A percentile compares a stretch with the other conserved stretches of the same genome.
Evolutionary conservation across 345 rosid species (phyloP).

Genomic region (Schrenkiella parvula): DNA sequence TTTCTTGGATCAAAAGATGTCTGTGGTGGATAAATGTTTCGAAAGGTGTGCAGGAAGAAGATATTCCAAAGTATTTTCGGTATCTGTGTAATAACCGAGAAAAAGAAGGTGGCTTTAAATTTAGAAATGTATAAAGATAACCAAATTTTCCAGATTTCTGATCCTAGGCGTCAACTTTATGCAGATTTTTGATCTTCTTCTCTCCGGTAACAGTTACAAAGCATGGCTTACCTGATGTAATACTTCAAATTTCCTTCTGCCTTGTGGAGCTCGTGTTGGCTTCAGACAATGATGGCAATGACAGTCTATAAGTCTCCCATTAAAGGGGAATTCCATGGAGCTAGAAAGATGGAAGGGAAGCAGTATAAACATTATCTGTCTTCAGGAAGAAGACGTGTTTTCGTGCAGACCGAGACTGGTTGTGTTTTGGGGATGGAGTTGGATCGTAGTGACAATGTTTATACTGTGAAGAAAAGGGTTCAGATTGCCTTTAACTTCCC

Average conservation of each 20-base stretch:
- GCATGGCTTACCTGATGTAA: slow-evolving; percentile 24
- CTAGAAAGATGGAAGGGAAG: slow-evolving; percentile 46
- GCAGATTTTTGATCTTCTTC: not conserved
- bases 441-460: slow-evolving; percentile 52
- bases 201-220: not conserved
- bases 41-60: not conserved
- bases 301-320: slow-evolving; percentile 44
- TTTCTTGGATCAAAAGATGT: slow-evolving; percentile 5
- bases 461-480: slow-evolving; percentile 53
- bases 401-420: slow-evolving; percentile 63
- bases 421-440: slow-evolving; percentile 62
- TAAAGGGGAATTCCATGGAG: slow-evolving; percentile 41
- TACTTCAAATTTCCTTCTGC: slow-evolving; percentile 2
- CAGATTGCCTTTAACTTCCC: slow-evolving; percentile 51
- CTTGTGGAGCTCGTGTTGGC: slow-evolving; percentile 18
- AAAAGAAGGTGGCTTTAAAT: not conserved
- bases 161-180: not conserved
- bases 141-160: not conserved
- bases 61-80: not conserved
- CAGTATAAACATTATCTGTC: slow-evolving; percentile 23
- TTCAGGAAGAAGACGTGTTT: slow-evolving; percentile 52
- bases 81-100: not conserved
- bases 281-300: slow-evolving; percentile 53
- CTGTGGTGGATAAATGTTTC: not conserved
- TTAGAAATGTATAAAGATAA: not conserved